These are phyloP conservation scores for Oleoguttula mirabilis DNA, from an alignment of 495 filamentous ascomycete genomes.

Conservation along the genomic window DNA sequence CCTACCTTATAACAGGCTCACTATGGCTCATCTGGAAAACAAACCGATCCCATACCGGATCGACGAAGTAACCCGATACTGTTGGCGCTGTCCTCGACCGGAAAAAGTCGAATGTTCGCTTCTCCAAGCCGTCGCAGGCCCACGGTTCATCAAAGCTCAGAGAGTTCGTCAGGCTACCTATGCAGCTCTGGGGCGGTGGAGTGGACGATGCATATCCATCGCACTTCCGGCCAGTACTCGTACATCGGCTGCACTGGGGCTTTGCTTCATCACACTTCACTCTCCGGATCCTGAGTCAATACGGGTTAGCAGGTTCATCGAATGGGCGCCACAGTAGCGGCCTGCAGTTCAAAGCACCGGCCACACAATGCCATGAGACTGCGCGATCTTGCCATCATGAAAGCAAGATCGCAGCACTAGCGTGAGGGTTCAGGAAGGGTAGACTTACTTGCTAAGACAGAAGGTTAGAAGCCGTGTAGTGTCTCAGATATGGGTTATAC, in stretches of 20 bases:
- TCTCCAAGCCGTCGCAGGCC: slow-evolving; percentile 8
- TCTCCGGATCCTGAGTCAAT: slow-evolving; percentile 1
- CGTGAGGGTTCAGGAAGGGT: neutral
- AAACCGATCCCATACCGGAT: slow-evolving; percentile 9
- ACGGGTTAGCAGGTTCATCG: neutral
- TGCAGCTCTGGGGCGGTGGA: neutral
- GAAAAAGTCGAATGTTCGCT: slow-evolving; percentile 11
- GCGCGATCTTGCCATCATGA: neutral
- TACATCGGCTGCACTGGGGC: neutral
- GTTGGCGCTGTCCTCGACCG: neutral
- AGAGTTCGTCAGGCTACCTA: neutral
- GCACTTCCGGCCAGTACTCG: slow-evolving; percentile 1
- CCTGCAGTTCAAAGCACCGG: too few species aligned
- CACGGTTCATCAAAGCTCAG: neutral
- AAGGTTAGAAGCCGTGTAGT: too few species aligned
- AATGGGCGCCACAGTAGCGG: neutral
- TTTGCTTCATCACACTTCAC: slow-evolving; percentile 4
- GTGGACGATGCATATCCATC: neutral
- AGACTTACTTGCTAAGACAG: neutral
- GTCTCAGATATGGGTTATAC: too few species aligned
- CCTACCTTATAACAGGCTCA: slow-evolving; percentile 4
- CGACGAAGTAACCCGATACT: slow-evolving; percentile 10
- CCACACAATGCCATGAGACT: too few species aligned
- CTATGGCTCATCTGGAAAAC: slow-evolving; percentile 6
- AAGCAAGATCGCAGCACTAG: neutral